Conservation (phyloP, 1,284 basidiomycete species). For the Leucoagaricus sp. region DNA sequence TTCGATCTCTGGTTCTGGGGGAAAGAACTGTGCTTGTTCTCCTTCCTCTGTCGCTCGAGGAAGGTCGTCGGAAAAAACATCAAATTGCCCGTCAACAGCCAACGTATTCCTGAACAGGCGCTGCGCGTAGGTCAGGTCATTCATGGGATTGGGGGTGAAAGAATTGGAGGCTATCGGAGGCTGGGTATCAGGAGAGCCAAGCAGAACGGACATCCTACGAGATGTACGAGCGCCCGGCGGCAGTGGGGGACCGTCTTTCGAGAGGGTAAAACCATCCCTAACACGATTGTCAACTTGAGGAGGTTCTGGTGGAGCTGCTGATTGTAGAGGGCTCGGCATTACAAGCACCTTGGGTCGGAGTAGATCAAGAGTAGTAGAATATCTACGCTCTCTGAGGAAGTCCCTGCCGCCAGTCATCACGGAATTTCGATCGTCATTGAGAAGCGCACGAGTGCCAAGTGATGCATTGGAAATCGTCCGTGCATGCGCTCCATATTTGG, state of each 20-base stretch:
- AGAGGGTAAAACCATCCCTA: constrained; percentile 61
- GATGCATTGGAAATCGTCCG: constrained; percentile 70
- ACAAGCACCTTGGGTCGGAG: constrained; percentile 81
- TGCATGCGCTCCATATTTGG: constrained; percentile 56
- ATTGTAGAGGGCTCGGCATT: constrained; percentile 82
- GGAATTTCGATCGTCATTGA: constrained; percentile 49
- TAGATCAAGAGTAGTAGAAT: constrained; percentile 69
- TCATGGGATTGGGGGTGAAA: constrained; percentile 77
- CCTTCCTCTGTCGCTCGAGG: constrained; percentile 71
- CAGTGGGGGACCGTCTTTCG: constrained; percentile 67
- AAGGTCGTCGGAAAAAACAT: constrained; percentile 59
- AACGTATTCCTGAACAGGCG: constrained; percentile 79
- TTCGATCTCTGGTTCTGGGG: constrained; percentile 40
- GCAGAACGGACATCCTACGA: constrained; percentile 41
- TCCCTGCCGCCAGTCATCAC: constrained; percentile 34
- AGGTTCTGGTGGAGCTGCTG: constrained; percentile 34
- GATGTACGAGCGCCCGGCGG: constrained; percentile 65
- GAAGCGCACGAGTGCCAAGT: constrained; percentile 59
- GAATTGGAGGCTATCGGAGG: constrained; percentile 60
- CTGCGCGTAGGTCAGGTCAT: constrained; percentile 71
- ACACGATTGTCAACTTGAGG: constrained; percentile 32
- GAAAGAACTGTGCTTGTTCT: constrained; percentile 60
- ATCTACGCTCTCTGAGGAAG: constrained; percentile 51
- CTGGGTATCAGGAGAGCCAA: constrained; percentile 26
- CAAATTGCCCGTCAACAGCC: constrained; percentile 62